These are phyloP conservation scores for Phialophora macrospora DNA, from an alignment of 2,329 filamentous ascomycete genomes.

Conservation along the genomic window DNA sequence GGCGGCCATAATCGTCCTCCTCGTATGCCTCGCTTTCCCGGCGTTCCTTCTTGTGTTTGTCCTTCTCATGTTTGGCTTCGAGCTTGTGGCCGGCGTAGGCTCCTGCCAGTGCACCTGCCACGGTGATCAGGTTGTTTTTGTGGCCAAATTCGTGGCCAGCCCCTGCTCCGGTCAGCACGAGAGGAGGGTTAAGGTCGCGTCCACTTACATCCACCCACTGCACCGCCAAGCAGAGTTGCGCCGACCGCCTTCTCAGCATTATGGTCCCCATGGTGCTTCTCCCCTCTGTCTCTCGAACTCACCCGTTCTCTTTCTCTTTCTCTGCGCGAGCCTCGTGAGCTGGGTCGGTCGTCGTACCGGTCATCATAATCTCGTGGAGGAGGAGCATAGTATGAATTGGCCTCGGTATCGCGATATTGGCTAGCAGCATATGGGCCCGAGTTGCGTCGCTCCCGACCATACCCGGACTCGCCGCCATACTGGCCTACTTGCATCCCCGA, in stretches of 20 bases:
- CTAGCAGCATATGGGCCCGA: slow-evolving; percentile 32
- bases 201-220: slow-evolving; percentile 43
- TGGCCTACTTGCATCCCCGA: slow-evolving; percentile 34
- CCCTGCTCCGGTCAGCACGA: slow-evolving; percentile 18
- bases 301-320: slow-evolving; percentile 25
- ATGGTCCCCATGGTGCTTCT: slow-evolving; percentile 34
- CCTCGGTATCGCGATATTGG: slow-evolving; percentile 29
- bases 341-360: slow-evolving; percentile 29
- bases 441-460: slow-evolving; percentile 33
- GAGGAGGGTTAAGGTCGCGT: not conserved
- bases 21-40: slow-evolving; percentile 24
- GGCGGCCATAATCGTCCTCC: slow-evolving; percentile 22
- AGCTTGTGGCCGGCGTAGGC: slow-evolving; percentile 38
- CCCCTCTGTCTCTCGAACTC: slow-evolving; percentile 22
- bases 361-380: slow-evolving; percentile 17
- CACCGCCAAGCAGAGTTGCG: slow-evolving; percentile 46
- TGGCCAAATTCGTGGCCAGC: slow-evolving; percentile 38
- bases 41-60: slow-evolving; percentile 29
- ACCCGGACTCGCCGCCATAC: slow-evolving; percentile 29
- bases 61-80: slow-evolving; percentile 36
- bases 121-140: slow-evolving; percentile 27
- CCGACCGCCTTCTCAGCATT: slow-evolving; percentile 46
- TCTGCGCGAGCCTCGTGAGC: slow-evolving; percentile 26
- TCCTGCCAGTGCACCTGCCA: slow-evolving; percentile 31
- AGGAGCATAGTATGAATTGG: slow-evolving; percentile 30